Percentiles rank a stretch among this genome's conserved stretches.
Evolutionary conservation across 176 grass and related monocot species (phyloP).

Genomic region (Cenchrus americanus): DNA sequence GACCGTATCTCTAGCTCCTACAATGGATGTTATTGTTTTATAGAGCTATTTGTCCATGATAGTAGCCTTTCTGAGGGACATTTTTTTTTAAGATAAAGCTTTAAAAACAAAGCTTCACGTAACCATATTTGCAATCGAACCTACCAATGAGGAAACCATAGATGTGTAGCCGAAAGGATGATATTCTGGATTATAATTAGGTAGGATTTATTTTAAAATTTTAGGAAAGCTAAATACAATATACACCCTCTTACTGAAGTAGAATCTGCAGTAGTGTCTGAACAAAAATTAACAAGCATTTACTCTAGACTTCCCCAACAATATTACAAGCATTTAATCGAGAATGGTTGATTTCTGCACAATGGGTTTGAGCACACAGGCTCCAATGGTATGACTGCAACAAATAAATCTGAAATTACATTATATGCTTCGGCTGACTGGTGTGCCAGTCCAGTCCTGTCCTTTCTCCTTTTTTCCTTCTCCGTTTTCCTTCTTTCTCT

Average conservation of each 20-base stretch:
- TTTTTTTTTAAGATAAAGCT: background rate
- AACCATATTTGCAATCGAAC: background rate
- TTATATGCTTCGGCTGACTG: background rate
- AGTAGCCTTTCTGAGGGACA: background rate
- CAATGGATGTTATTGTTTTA: conserved; percentile 16
- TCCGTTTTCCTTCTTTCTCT: background rate
- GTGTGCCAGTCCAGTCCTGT: background rate
- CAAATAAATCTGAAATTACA: background rate
- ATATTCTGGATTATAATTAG: background rate
- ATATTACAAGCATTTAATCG: background rate
- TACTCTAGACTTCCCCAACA: background rate
- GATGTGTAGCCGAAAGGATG: background rate
- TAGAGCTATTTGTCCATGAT: background rate
- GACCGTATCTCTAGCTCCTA: background rate
- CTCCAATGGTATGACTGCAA: background rate
- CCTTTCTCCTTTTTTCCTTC: background rate
- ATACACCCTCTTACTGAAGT: no score
- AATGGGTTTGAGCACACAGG: background rate
- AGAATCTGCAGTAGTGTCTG: background rate
- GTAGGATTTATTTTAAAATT: conserved; percentile 1
- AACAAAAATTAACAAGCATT: conserved; percentile 14
- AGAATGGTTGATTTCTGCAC: background rate
- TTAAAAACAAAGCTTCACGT: background rate
- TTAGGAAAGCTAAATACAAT: background rate
- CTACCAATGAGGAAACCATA: background rate